A percentile compares a stretch with the other conserved stretches of the same genome.
These are phyloP conservation scores for Trichoderma hamatum DNA, from an alignment of 2,329 filamentous ascomycete genomes.

Conservation along the genomic window DNA sequence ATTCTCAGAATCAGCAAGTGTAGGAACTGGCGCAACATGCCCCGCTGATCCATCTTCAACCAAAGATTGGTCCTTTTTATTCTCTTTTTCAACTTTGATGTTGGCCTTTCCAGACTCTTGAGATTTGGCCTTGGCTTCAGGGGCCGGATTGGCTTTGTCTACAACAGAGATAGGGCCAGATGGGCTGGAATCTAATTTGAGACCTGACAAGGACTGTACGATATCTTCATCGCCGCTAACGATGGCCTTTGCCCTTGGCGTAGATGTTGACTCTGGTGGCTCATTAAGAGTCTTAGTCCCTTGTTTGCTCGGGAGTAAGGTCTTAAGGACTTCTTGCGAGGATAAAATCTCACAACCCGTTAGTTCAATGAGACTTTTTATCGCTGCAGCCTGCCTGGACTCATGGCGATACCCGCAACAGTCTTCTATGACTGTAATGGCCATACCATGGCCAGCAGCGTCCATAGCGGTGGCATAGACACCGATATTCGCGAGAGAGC, in stretches of 20 bases:
- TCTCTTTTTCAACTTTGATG: slow-evolving; percentile 20
- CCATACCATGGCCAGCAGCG: slow-evolving; percentile 82
- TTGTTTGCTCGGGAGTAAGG: slow-evolving; percentile 30
- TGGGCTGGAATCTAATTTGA: slow-evolving; percentile 37
- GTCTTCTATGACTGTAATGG: slow-evolving; percentile 85
- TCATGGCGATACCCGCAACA: slow-evolving; percentile 81
- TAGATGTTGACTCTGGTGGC: slow-evolving; percentile 17
- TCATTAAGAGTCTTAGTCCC: background rate
- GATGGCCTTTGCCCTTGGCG: background rate
- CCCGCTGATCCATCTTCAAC: slow-evolving; percentile 12
- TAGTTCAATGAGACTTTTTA: slow-evolving; percentile 71
- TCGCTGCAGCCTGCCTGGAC: slow-evolving; percentile 68
- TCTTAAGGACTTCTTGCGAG: slow-evolving; percentile 59
- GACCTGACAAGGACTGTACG: slow-evolving; percentile 38
- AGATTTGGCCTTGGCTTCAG: background rate
- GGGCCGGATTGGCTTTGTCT: background rate
- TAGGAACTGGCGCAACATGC: background rate
- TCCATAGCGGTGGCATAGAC: slow-evolving; percentile 91
- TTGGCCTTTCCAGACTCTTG: slow-evolving; percentile 17
- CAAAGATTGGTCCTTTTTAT: slow-evolving; percentile 30
- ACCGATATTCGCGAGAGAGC: slow-evolving; percentile 82
- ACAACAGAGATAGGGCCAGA: slow-evolving; percentile 29
- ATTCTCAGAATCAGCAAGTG: background rate
- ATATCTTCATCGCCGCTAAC: slow-evolving; percentile 32
- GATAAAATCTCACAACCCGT: slow-evolving; percentile 71